Evolutionary conservation across 2,329 filamentous ascomycete species (phyloP).

Genomic region (Cercospora zeina): DNA sequence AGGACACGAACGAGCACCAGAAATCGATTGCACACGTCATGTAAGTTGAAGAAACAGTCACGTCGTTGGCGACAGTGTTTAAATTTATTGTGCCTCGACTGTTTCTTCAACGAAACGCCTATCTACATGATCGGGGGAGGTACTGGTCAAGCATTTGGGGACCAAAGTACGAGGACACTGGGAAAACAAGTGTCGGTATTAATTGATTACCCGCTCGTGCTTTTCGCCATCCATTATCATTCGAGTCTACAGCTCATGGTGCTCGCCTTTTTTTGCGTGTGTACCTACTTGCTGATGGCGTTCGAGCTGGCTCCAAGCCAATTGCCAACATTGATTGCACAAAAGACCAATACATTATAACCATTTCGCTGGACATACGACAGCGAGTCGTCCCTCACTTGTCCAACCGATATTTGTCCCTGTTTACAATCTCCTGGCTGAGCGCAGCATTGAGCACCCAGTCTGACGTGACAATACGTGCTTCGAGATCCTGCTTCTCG

Average conservation of each 20-base stretch:
- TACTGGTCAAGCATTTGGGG: not conserved
- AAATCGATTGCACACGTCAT: too few relatives aligned
- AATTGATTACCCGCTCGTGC: not conserved
- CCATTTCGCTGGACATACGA: not conserved
- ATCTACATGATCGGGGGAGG: too few relatives aligned
- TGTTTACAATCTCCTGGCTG: conserved; percentile 67
- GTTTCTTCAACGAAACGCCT: too few relatives aligned
- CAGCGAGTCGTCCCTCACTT: conserved; percentile 24
- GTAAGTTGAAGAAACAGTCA: too few relatives aligned
- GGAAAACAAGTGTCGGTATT: not conserved
- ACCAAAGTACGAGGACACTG: not conserved
- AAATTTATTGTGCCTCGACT: too few relatives aligned
- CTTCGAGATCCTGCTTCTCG: conserved; percentile 71
- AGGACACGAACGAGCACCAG: too few relatives aligned
- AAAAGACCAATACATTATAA: not conserved
- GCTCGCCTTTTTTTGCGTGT: not conserved
- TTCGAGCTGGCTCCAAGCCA: not conserved
- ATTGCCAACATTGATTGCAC: not conserved
- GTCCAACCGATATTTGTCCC: conserved; percentile 37
- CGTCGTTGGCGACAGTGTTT: too few relatives aligned
- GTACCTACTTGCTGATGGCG: not conserved
- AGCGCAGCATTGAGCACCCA: conserved; percentile 91
- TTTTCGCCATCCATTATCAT: not conserved
- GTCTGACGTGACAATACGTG: conserved; percentile 78
- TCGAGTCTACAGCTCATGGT: not conserved